Evolutionary conservation across 768 basidiomycete species (phyloP), one percentile per base, ranked within the genome.

Genomic region (Trametes cubensis): DNA sequence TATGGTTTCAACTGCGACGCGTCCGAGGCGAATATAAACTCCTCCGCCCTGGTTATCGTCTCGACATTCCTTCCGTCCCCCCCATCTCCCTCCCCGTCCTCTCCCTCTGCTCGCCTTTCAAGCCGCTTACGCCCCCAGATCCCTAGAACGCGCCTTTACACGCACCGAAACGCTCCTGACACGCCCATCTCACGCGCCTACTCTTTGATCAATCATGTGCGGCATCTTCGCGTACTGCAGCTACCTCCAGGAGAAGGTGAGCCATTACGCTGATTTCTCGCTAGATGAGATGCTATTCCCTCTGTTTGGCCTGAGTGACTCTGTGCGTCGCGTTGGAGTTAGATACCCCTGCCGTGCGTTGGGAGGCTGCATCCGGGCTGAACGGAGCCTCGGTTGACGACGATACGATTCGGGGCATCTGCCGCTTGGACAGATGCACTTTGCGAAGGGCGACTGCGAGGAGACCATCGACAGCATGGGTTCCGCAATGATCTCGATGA

Each of bases 151-250:
- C 50, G 10, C 34, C 28, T 39, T 6, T 28, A 38, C 18, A 58
- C 55, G 44, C 49, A n/a, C 21, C 44, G 58, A 18, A 64, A 64
- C 58, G 59, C 47, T 54, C n/a, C 45, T 34, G 42, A 39, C 26
- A 57, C 55, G 48, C 55, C 49, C 41, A 7, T 5, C 18, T 44
- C 53, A 51, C 58, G 28, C 54, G n/a, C 48, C 41, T 20, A 40
- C 45, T 45, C 49, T 50, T 42, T 60, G 50, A 54, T 54, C 23
- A 55, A 67, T 62, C 56, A 94, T 93, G 92, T 95, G 92, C 78
- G 95, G 95, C 78, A 98, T 98, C 79, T 98, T 98, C 75, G 92
- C 83, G 59, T 98, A 97, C 79, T 94, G 93, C 82, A 95, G 86
- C 76, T 98, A 78, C 81, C 83, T 98, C 73, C 89, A 89, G 77